Percentiles rank a stretch among this genome's conserved stretches.
These are phyloP conservation scores for Hypocrella siamensis DNA, from an alignment of 2,329 filamentous ascomycete species.

Conservation along the genomic window DNA sequence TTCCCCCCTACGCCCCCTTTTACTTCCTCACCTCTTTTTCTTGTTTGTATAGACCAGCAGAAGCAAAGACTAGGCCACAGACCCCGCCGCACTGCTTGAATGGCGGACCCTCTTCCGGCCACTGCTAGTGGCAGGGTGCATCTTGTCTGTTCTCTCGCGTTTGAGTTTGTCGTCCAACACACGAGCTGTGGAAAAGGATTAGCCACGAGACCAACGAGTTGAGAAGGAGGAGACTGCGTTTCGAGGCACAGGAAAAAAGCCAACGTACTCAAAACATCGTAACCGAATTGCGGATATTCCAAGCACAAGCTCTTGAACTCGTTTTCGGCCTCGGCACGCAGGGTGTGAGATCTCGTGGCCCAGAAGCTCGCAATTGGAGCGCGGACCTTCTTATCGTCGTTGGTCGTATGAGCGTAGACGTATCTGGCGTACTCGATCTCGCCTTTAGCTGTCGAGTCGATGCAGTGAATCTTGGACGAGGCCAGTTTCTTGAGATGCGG, in stretches of 20 bases:
- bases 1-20: too few species aligned
- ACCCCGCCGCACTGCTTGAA: constrained; percentile 20
- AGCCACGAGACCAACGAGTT: constrained; percentile 2
- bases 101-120: constrained; percentile 41
- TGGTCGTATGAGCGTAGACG: constrained; percentile 62
- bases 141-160: constrained; percentile 44
- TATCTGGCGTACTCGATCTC: constrained; percentile 88
- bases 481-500: constrained; percentile 57
- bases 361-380: constrained; percentile 82
- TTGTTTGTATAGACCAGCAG: not conserved
- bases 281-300: constrained; percentile 82
- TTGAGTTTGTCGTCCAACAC: constrained; percentile 53
- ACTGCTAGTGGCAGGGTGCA: constrained; percentile 33
- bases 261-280: constrained; percentile 67
- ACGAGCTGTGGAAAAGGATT: constrained; percentile 28
- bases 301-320: constrained; percentile 77
- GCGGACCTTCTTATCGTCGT: constrained; percentile 57
- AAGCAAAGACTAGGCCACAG: not conserved
- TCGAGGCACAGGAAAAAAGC: not conserved
- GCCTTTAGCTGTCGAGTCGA: constrained; percentile 73
- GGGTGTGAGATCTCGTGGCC: constrained; percentile 64
- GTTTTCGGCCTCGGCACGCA: constrained; percentile 71
- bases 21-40: too few species aligned
- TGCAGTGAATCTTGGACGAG: constrained; percentile 81
- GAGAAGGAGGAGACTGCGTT: not conserved